These are phyloP conservation scores for Claviceps digitariae DNA, from an alignment of 2,329 filamentous ascomycete species.

Conservation along the genomic window DNA sequence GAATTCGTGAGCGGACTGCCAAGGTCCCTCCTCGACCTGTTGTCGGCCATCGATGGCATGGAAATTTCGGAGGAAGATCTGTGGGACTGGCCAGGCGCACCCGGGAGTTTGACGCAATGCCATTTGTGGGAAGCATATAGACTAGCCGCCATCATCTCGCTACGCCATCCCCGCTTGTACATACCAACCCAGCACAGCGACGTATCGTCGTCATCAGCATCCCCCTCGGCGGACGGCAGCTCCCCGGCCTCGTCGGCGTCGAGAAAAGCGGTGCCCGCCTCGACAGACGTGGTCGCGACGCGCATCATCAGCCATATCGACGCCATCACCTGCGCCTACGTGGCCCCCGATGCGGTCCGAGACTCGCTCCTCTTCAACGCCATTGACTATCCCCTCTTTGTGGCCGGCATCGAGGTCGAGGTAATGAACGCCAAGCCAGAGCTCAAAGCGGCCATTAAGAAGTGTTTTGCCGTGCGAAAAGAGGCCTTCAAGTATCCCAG, in stretches of 20 bases:
- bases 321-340: neutral
- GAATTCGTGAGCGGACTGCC: conserved; percentile 2
- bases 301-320: conserved; percentile 2
- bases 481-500: conserved; percentile 1
- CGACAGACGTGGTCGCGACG: neutral
- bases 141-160: neutral
- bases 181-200: neutral
- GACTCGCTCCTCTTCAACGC: conserved; percentile 3
- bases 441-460: conserved; percentile 1
- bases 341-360: neutral
- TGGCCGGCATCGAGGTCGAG: neutral
- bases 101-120: neutral
- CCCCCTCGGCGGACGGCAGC: neutral
- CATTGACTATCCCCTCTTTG: conserved; percentile 2
- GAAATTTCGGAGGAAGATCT: conserved; percentile 1
- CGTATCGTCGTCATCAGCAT: neutral
- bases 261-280: neutral
- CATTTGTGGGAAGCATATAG: conserved; percentile 2
- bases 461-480: neutral
- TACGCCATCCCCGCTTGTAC: neutral
- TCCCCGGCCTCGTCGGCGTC: neutral
- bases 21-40: neutral
- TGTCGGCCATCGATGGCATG: neutral
- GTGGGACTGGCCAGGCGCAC: conserved; percentile 2
- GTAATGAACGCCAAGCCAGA: neutral